Evolutionary conservation across 768 basidiomycete genomes (phyloP).

Genomic region (Mycena vulgaris): DNA sequence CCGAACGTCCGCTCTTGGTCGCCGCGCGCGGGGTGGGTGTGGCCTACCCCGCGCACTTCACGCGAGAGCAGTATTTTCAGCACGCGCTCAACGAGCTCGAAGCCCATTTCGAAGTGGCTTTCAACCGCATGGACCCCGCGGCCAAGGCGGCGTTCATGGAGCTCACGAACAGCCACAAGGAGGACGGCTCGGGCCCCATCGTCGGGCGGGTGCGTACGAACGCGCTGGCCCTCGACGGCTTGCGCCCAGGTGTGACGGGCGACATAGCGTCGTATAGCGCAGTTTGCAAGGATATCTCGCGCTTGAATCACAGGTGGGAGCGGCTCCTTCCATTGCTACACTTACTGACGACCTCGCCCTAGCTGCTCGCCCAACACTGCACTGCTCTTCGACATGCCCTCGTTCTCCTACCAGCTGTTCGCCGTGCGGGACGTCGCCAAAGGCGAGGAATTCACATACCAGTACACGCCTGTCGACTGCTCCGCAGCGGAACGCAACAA

Average conservation of each 20-base stretch:
- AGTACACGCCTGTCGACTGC: slow-evolving; percentile 42
- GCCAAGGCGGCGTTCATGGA: slow-evolving; percentile 48
- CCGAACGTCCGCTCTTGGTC: slow-evolving; percentile 57
- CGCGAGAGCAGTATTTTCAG: not conserved
- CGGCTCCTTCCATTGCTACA: not conserved
- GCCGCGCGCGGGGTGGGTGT: slow-evolving; percentile 34
- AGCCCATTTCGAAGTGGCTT: slow-evolving; percentile 35
- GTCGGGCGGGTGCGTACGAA: slow-evolving; percentile 54
- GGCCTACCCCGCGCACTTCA: not conserved
- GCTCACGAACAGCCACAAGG: slow-evolving; percentile 49
- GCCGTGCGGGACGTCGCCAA: slow-evolving; percentile 48
- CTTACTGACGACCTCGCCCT: not conserved
- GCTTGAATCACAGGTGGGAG: slow-evolving; percentile 55
- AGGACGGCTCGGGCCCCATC: slow-evolving; percentile 53
- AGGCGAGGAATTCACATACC: slow-evolving; percentile 52
- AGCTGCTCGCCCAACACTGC: slow-evolving; percentile 42
- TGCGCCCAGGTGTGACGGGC: slow-evolving; percentile 33
- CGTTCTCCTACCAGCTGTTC: slow-evolving; percentile 48
- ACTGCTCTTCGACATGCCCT: slow-evolving; percentile 41
- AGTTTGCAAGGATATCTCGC: slow-evolving; percentile 49
- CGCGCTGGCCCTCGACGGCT: slow-evolving; percentile 41
- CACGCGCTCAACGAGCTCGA: slow-evolving; percentile 39
- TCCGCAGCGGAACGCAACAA: slow-evolving; percentile 44
- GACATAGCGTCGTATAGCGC: slow-evolving; percentile 42
- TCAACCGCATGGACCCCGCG: slow-evolving; percentile 46